Base-by-base conservation (phyloP, 2,329 filamentous ascomycete genomes). In the Exophiala sideris region DNA sequence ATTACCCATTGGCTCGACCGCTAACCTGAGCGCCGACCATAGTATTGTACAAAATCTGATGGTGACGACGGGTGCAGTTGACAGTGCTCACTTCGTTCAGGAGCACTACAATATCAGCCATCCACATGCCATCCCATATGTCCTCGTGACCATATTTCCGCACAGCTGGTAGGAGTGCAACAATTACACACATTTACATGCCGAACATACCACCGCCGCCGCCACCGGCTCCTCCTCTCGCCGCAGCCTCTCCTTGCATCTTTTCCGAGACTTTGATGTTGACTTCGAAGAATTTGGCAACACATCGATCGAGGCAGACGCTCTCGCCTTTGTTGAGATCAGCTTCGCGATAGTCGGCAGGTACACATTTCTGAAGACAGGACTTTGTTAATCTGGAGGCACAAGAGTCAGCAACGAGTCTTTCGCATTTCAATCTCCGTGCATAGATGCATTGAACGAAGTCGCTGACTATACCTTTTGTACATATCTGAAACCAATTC, bases 311-410 rank as follows among this genome's bases (percentile, higher is more conserved):
- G 65, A 99, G 85, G 79, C 95, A 99, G 66, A 99, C 94, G 65
- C 88, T 91, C 77, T 99, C 94, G 80, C 91, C 95, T 79, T 99
- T 99, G 84, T 96, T 96, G 68, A 99, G 85, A 66, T 99, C 92
- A 72, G 83, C 85, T 79, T 99, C 94, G 72, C 91, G 90, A 84
- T 97, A 99, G 67, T 92, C 85, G 68, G 78, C 80, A 59, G 92
- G 92, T 65, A 99, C 83, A 77, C 94, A 99, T 80, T 99, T 99
- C 71, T 87, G 85, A 64, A 88, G 85, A 83, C 94, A 99, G 60
- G 89, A 88, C 74, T 89, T 85, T 68, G 90, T 86, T 61, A 97
- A 83, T 61, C 91, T 95, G 64, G 9, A 45, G 8, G 8, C 9
- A 18, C 6, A n/a, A 34, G 18, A 20, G 38, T 54, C 24, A 54